Evolutionary conservation across 345 rosid genomes (phyloP).

Genomic region (Excoecaria cochinchinensis): DNA sequence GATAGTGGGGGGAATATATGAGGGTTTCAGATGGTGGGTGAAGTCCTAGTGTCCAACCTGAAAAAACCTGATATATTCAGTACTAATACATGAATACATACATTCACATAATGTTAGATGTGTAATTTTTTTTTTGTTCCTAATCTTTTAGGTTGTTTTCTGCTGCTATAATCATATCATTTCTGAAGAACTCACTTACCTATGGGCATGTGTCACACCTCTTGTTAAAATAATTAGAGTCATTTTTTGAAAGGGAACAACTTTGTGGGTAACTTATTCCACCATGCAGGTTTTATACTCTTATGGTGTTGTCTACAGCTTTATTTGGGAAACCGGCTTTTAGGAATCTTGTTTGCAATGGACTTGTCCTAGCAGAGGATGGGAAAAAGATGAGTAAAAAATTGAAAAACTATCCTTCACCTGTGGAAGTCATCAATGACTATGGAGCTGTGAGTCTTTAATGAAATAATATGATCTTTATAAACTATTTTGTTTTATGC

Average conservation of each 20-base stretch:
- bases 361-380: slow-evolving; percentile 96
- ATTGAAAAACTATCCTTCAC: slow-evolving; percentile 86
- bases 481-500: neutral
- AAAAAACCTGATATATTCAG: neutral
- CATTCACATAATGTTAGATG: neutral
- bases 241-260: neutral
- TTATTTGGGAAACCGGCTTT: slow-evolving; percentile 93
- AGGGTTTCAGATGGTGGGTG: neutral
- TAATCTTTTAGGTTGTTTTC: neutral
- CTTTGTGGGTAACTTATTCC: slow-evolving; percentile 9
- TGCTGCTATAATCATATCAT: neutral
- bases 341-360: slow-evolving; percentile 92
- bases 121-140: neutral
- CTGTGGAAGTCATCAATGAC: slow-evolving; percentile 80
- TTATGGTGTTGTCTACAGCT: slow-evolving; percentile 98
- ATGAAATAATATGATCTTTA: neutral
- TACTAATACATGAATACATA: neutral
- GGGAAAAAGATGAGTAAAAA: slow-evolving; percentile 98
- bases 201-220: neutral
- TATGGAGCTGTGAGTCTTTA: slow-evolving; percentile 85
- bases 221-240: neutral
- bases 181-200: neutral
- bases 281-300: slow-evolving; percentile 84
- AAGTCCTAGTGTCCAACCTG: neutral
- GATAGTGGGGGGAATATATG: neutral